Evolutionary conservation across 352 stramenopile species (phyloP).

Genomic region (Pythium aquatile): DNA sequence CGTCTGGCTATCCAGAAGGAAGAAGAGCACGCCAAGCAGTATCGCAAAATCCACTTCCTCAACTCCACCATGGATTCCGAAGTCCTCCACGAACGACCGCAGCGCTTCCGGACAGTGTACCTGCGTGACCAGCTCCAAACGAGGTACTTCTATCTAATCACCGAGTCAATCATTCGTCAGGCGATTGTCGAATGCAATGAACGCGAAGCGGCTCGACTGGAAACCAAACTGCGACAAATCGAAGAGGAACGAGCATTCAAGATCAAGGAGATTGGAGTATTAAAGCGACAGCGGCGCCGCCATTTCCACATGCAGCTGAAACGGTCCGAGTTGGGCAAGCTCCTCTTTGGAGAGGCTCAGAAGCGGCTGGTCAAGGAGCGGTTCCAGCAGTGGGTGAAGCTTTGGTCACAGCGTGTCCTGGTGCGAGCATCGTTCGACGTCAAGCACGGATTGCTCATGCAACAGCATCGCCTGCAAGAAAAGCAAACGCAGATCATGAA

Average conservation of each 20-base stretch:
- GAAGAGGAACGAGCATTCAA: constrained; percentile 48
- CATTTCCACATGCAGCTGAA: constrained; percentile 42
- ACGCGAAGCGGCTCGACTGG: constrained; percentile 38
- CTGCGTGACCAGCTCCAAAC: constrained; percentile 51
- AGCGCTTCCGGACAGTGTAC: constrained; percentile 65
- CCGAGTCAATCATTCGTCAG: constrained; percentile 49
- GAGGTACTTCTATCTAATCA: constrained; percentile 59
- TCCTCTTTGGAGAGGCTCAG: constrained; percentile 50
- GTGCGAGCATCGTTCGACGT: constrained; percentile 64
- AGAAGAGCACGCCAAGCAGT: constrained; percentile 32
- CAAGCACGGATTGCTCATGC: constrained; percentile 60
- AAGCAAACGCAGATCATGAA: constrained; percentile 14
- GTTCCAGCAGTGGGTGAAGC: constrained; percentile 60
- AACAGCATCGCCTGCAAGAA: constrained; percentile 43
- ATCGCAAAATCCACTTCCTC: constrained; percentile 45
- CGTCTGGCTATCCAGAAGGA: constrained; percentile 36
- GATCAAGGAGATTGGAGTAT: constrained; percentile 42
- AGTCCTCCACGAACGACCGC: constrained; percentile 60
- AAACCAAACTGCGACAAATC: constrained; percentile 34
- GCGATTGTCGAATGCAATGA: constrained; percentile 48
- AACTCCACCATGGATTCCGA: constrained; percentile 69
- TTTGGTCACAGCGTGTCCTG: constrained; percentile 53
- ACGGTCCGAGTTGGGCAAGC: constrained; percentile 44
- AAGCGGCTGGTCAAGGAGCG: constrained; percentile 37
- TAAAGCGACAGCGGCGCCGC: constrained; percentile 53